Percentiles rank a stretch among this genome's conserved stretches.
phyloP scores from a whole-genome alignment of 176 grass and related monocot species.

The Oryza glumipatula region DNA sequence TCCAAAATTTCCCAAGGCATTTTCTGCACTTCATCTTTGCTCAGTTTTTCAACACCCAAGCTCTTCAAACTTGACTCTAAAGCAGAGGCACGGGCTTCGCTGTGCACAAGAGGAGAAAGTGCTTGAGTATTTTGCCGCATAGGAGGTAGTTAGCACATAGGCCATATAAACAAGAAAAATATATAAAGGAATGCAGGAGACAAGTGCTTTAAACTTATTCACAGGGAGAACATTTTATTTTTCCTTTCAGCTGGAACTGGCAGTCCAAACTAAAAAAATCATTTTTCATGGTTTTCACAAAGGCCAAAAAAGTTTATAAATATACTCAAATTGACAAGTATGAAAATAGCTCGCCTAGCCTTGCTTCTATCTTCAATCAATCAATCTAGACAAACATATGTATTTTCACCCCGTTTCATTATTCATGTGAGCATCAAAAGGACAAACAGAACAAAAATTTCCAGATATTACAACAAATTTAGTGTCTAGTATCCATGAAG shows the following conservation, averaged over 20 bases:
- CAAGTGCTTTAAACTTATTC: neutral
- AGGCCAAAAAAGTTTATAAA: neutral
- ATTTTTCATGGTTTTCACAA: neutral
- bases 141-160: neutral
- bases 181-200: neutral
- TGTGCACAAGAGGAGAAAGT: constrained; percentile 42
- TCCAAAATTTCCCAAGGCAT: constrained; percentile 93
- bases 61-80: constrained; percentile 90
- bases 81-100: constrained; percentile 77
- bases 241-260: no score
- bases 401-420: neutral
- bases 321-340: neutral
- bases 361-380: neutral
- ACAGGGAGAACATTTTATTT: neutral
- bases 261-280: neutral
- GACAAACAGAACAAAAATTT: neutral
- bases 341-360: neutral
- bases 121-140: constrained; percentile 21
- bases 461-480: neutral
- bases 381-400: neutral
- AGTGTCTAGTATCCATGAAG: neutral
- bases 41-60: constrained; percentile 95
- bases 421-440: neutral
- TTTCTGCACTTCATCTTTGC: constrained; percentile 98
- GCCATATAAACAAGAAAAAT: neutral